These are phyloP conservation scores for Scleromitrula shiraiana DNA, from an alignment of 2,329 filamentous ascomycete genomes.

Conservation along the genomic window DNA sequence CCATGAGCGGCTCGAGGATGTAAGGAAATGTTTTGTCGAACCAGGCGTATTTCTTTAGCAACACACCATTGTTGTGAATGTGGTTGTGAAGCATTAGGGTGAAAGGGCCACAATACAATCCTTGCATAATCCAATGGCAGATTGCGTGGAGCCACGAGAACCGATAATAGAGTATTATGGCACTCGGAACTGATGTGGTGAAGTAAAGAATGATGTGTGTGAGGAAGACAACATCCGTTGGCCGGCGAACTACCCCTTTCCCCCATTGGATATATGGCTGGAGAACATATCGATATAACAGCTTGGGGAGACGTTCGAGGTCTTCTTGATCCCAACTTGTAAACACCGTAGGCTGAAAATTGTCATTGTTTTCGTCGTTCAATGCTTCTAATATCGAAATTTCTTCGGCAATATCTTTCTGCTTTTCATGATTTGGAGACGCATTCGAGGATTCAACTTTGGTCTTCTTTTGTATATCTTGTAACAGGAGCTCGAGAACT, in stretches of 20 bases:
- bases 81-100: slow-evolving; percentile 81
- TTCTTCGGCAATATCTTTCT: slow-evolving; percentile 4
- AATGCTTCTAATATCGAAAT: slow-evolving; percentile 7
- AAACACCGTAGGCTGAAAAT: slow-evolving; percentile 22
- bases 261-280: slow-evolving; percentile 18
- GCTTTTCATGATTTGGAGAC: not conserved
- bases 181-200: slow-evolving; percentile 61
- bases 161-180: slow-evolving; percentile 52
- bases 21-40: slow-evolving; percentile 66
- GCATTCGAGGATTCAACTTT: not conserved
- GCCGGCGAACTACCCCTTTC: slow-evolving; percentile 17
- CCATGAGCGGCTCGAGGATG: slow-evolving; percentile 66
- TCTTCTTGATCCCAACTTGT: slow-evolving; percentile 17
- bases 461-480: slow-evolving; percentile 1
- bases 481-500: slow-evolving; percentile 5
- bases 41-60: slow-evolving; percentile 44
- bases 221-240: slow-evolving; percentile 65
- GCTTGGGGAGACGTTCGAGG: slow-evolving; percentile 14
- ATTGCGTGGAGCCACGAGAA: slow-evolving; percentile 64
- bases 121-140: slow-evolving; percentile 56
- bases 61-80: slow-evolving; percentile 67
- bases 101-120: slow-evolving; percentile 64
- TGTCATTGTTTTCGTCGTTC: slow-evolving; percentile 9
- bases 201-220: slow-evolving; percentile 69
- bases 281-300: slow-evolving; percentile 10